Evolutionary conservation across 768 basidiomycete species (phyloP).

Genomic region (Hypholoma fasciculare): DNA sequence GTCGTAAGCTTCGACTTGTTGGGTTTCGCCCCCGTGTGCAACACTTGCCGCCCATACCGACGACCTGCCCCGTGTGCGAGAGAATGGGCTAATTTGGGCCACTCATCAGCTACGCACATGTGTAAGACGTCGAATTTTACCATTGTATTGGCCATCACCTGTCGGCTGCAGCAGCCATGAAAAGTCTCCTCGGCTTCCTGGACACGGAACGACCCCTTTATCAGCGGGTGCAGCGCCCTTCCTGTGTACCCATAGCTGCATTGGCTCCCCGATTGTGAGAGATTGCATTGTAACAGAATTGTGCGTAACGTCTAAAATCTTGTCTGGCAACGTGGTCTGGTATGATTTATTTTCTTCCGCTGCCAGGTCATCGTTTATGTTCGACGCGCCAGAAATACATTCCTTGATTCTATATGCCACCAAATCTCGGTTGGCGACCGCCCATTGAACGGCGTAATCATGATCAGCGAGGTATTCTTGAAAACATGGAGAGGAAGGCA

Average conservation of each 20-base stretch:
- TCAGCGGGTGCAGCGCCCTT: slow-evolving; percentile 39
- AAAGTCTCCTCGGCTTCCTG: slow-evolving; percentile 36
- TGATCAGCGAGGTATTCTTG: slow-evolving; percentile 31
- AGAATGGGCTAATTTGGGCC: slow-evolving; percentile 25
- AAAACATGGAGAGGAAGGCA: slow-evolving; percentile 26
- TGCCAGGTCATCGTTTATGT: not conserved
- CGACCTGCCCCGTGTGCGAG: slow-evolving; percentile 41
- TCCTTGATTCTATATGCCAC: slow-evolving; percentile 34
- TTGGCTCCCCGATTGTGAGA: slow-evolving; percentile 10
- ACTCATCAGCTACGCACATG: not conserved
- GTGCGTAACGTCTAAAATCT: slow-evolving; percentile 37
- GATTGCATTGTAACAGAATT: slow-evolving; percentile 33
- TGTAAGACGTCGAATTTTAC: slow-evolving; percentile 14
- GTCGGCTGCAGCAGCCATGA: slow-evolving; percentile 33
- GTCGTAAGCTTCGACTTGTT: slow-evolving; percentile 28
- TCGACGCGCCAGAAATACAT: slow-evolving; percentile 18
- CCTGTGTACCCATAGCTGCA: slow-evolving; percentile 35
- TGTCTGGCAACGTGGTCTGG: slow-evolving; percentile 16
- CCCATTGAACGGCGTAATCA: slow-evolving; percentile 39
- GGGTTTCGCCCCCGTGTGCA: slow-evolving; percentile 30
- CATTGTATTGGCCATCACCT: slow-evolving; percentile 34
- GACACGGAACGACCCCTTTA: slow-evolving; percentile 33
- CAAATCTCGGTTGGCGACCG: slow-evolving; percentile 37
- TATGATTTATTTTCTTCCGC: not conserved
- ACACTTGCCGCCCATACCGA: slow-evolving; percentile 29